Conservation (phyloP, 2,329 filamentous ascomycete species). For the Ophiognomonia clavigignenti-juglandacearum region DNA sequence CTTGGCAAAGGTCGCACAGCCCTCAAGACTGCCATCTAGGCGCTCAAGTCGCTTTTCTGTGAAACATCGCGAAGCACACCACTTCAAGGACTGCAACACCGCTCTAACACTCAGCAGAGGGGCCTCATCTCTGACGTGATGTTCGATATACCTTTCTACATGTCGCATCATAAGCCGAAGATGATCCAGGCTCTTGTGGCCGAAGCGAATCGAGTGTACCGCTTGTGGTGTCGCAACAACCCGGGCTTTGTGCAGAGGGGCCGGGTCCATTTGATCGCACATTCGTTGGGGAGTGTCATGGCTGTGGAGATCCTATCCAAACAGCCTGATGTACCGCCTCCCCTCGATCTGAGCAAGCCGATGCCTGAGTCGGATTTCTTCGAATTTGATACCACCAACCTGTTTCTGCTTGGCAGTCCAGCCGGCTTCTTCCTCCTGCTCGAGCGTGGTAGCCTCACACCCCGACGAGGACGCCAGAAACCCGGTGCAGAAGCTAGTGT, state of each 20-base stretch:
- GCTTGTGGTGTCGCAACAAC: conserved; percentile 92
- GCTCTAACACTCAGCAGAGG: too few relatives aligned
- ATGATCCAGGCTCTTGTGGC: conserved; percentile 86
- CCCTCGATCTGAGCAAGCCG: conserved; percentile 35
- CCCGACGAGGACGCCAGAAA: conserved; percentile 71
- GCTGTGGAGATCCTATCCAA: conserved; percentile 84
- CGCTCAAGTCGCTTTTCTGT: too few relatives aligned
- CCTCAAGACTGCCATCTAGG: too few relatives aligned
- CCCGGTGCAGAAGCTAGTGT: conserved; percentile 60
- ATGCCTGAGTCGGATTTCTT: conserved; percentile 57
- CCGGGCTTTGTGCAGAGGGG: conserved; percentile 76
- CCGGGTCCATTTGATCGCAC: conserved; percentile 85
- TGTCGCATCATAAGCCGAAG: conserved; percentile 91
- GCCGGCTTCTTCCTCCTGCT: conserved; percentile 89
- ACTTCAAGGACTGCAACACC: too few relatives aligned
- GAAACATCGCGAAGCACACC: too few relatives aligned
- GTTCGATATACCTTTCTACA: conserved; percentile 96
- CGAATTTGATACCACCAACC: conserved; percentile 85
- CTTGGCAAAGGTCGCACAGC: too few relatives aligned
- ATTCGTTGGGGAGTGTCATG: conserved; percentile 94
- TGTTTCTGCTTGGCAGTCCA: conserved; percentile 88
- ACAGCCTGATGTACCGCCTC: conserved; percentile 70
- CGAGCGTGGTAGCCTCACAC: conserved; percentile 66
- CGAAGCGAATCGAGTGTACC: conserved; percentile 94
- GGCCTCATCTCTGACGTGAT: conserved; percentile 95